Evolutionary conservation across 2,329 filamentous ascomycete genomes (phyloP), one percentile per base, ranked within the genome.

Genomic region (Cercospora sesami): DNA sequence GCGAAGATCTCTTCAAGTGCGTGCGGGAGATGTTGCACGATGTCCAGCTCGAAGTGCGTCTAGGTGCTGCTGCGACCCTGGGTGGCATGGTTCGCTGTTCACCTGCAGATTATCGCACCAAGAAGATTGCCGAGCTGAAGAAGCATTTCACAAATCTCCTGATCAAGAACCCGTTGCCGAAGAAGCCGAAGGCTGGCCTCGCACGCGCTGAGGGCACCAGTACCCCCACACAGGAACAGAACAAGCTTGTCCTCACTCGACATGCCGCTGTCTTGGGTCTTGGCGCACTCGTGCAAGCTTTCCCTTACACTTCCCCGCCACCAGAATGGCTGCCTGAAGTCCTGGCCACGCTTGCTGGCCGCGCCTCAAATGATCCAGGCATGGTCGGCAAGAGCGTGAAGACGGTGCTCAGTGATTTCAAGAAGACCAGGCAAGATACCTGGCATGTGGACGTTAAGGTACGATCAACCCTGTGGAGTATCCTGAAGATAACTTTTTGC

Each of bases 401-500:
- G 86, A 87, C 86, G 18, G 94, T 97, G 39, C 83, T 99, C 72
- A 93, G 93, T 69, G 96, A 99, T 76, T 99, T 99, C 85, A 99
- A 99, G 84, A 99, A 99, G 87, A 99, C 95, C 57, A 89, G 95
- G 79, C 95, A 99, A 80, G 95, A 99, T 83, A 99, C 94, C 73
- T 99, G 95, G 95, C 90, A 90, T 75, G 94, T 97, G 69, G 95
- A 99, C 82, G 92, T 97, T 74, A 98, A 97, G 91, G 95, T 97
- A 82, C 80, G 88, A 81, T 66, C 10, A 23, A 4, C 48, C 66
- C 21, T 23, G 12, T 10, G 21, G 7, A 8, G n/a, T 9, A 2
- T 5, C 4, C 5, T 3, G 7, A 16, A 23, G 23, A 30, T n/a
- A 26, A 60, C 51, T 36, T 8, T 58, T 63, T 72, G 55, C 74